Evolutionary conservation across 164 flowering plant genomes (phyloP).

Genomic region (Liquidambar formosana): DNA sequence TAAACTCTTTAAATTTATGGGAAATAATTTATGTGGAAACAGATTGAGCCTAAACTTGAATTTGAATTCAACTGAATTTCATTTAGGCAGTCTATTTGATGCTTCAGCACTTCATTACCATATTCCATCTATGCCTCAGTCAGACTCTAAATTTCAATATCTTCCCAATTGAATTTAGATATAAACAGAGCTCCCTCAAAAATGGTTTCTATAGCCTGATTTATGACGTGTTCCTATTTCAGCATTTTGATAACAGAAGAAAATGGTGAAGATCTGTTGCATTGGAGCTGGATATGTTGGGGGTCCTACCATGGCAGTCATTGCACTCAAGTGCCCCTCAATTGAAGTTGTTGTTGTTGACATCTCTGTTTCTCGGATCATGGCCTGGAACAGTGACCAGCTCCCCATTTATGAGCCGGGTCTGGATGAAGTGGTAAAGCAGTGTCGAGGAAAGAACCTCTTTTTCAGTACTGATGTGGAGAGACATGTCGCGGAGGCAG

Average conservation of each 20-base stretch:
- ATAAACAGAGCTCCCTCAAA: no score
- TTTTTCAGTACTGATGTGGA: conserved; percentile 55
- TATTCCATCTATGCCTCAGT: no score
- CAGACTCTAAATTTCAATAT: no score
- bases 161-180: no score
- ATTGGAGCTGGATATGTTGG: conserved; percentile 74
- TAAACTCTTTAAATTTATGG: no score
- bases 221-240: background rate
- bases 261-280: conserved; percentile 71
- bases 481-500: conserved; percentile 50
- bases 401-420: conserved; percentile 67
- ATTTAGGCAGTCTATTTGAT: no score
- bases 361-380: conserved; percentile 44
- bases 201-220: conserved; percentile 4
- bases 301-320: conserved; percentile 67
- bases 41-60: no score
- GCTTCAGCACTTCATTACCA: no score
- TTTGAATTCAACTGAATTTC: no score
- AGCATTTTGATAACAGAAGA: conserved; percentile 5
- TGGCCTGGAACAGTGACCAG: conserved; percentile 57
- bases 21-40: no score
- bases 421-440: conserved; percentile 52
- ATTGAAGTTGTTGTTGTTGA: conserved; percentile 58
- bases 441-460: conserved; percentile 54
- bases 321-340: conserved; percentile 53